These are phyloP conservation scores for Licmophora abbreviata DNA, from an alignment of 108 stramenopile genomes.

Conservation along the genomic window DNA sequence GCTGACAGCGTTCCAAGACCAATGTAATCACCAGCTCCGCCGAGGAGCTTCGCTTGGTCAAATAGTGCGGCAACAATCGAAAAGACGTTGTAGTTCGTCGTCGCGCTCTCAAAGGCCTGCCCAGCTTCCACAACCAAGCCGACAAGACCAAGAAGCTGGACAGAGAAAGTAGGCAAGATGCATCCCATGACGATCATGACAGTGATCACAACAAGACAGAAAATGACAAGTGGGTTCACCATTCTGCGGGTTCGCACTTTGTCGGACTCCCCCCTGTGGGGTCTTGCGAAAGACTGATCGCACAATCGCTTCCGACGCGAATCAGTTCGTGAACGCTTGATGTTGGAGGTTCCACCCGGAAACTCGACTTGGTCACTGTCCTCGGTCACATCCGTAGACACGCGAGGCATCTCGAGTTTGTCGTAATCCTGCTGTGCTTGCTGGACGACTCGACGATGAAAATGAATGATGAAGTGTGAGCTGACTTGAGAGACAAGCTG, in stretches of 20 bases:
- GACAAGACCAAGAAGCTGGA: conserved; percentile 60
- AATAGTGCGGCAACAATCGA: conserved; percentile 47
- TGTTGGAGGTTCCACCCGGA: not conserved
- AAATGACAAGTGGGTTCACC: conserved; percentile 30
- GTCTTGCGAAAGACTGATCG: conserved; percentile 22
- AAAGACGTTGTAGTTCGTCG: conserved; percentile 45
- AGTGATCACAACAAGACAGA: not conserved
- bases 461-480: conserved; percentile 76
- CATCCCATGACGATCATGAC: conserved; percentile 48
- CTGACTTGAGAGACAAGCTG: conserved; percentile 69
- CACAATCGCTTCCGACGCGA: conserved; percentile 10
- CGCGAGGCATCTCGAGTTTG: not conserved
- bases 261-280: conserved; percentile 29
- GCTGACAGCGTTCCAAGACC: conserved; percentile 54
- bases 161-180: conserved; percentile 37
- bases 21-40: conserved; percentile 32
- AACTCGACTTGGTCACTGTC: not conserved
- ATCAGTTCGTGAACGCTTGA: too few species aligned
- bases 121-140: conserved; percentile 69
- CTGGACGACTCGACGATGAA: conserved; percentile 43
- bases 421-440: not conserved
- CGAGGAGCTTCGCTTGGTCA: conserved; percentile 58
- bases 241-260: conserved; percentile 21
- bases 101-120: conserved; percentile 54
- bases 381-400: not conserved